Evolutionary conservation across 441 rosid genomes (phyloP).

Genomic region (Gossypium davidsonii): DNA sequence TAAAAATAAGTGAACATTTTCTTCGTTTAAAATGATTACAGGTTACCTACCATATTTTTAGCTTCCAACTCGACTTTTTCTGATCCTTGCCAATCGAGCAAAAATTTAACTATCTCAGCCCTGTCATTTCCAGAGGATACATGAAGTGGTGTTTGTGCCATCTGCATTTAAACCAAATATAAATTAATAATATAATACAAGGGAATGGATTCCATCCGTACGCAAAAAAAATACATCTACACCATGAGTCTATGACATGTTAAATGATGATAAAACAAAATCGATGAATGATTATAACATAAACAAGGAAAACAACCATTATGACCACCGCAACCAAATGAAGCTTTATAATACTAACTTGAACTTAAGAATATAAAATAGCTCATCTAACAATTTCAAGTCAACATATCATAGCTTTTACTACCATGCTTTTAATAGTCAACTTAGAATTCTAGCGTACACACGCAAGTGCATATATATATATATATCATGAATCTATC

Average conservation of each 20-base stretch:
- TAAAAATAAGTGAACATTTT: neutral
- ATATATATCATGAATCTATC: too few relatives aligned
- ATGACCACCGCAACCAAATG: neutral
- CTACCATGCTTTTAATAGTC: too few relatives aligned
- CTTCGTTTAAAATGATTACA: neutral
- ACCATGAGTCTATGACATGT: too few relatives aligned
- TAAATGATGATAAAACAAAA: too few relatives aligned
- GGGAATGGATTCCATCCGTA: neutral
- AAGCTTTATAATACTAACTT: neutral
- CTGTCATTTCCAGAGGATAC: constrained; percentile 72
- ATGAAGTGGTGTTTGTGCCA: constrained; percentile 91
- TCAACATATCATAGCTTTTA: neutral
- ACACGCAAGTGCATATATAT: too few relatives aligned
- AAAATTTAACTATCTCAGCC: constrained; percentile 59
- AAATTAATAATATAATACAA: neutral
- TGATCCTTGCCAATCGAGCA: constrained; percentile 61
- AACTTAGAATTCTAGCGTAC: neutral
- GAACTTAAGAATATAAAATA: neutral
- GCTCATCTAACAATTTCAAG: neutral
- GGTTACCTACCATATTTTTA: constrained; percentile 56
- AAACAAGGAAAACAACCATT: too few relatives aligned
- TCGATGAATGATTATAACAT: too few relatives aligned
- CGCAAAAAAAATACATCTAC: too few relatives aligned
- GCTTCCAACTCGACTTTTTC: constrained; percentile 81
- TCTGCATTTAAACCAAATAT: constrained; percentile 41